phyloP scores from a whole-genome alignment of 331 rosid species.

The Dryas integrifolia region DNA sequence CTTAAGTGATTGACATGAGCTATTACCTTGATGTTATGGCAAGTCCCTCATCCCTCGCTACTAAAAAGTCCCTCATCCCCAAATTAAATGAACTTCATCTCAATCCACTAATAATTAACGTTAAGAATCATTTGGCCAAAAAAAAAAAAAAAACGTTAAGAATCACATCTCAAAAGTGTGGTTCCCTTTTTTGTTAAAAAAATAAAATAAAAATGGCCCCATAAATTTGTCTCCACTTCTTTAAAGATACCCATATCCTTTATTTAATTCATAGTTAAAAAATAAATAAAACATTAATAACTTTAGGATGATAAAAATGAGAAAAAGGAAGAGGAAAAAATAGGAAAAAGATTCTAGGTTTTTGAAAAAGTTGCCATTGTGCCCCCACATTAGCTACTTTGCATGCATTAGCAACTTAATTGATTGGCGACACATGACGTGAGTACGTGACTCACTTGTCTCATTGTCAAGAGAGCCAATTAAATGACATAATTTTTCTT shows the following conservation, averaged over 20 bases:
- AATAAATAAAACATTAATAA: too few species aligned
- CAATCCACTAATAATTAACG: neutral
- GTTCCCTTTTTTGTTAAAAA: conserved; percentile 9
- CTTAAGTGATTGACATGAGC: too few species aligned
- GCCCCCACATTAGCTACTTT: too few species aligned
- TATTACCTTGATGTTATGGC: too few species aligned
- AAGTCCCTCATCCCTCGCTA: too few species aligned
- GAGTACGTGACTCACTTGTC: neutral
- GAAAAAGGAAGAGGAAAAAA: neutral
- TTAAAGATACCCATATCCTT: neutral
- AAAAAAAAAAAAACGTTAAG: neutral
- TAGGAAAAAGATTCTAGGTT: neutral
- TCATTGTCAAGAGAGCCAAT: neutral
- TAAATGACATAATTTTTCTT: neutral
- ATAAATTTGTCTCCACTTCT: neutral
- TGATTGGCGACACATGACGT: too few species aligned
- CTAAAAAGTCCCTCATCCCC: too few species aligned
- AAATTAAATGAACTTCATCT: neutral
- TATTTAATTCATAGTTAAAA: neutral
- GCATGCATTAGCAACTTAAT: too few species aligned
- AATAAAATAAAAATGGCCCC: neutral
- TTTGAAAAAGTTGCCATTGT: neutral
- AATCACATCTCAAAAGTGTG: conserved; percentile 24
- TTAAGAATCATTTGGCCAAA: neutral
- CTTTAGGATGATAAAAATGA: neutral